These are phyloP conservation scores for Peniophora sp. DNA, from an alignment of 1,284 basidiomycete species.

Conservation along the genomic window DNA sequence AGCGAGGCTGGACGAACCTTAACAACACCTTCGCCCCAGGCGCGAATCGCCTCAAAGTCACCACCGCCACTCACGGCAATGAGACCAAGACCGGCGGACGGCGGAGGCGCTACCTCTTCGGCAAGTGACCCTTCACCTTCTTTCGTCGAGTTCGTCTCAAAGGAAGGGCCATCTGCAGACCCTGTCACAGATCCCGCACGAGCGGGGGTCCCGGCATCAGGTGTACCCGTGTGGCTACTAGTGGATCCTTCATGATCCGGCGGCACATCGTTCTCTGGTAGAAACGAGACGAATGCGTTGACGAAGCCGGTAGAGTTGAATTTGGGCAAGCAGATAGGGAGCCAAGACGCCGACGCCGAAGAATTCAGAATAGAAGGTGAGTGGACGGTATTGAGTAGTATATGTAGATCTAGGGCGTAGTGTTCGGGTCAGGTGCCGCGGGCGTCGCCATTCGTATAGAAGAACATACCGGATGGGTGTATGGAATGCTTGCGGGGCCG, in stretches of 20 bases:
- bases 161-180: too few relatives aligned
- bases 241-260: too few relatives aligned
- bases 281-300: slow-evolving; percentile 85
- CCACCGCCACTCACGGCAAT: slow-evolving; percentile 62
- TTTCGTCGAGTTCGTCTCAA: too few relatives aligned
- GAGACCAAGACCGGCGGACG: slow-evolving; percentile 38
- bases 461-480: slow-evolving; percentile 73
- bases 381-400: slow-evolving; percentile 78
- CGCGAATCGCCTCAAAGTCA: slow-evolving; percentile 62
- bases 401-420: slow-evolving; percentile 65
- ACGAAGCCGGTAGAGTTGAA: slow-evolving; percentile 90
- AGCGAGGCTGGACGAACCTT: slow-evolving; percentile 32
- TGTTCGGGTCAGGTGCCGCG: slow-evolving; percentile 2
- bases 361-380: slow-evolving; percentile 61
- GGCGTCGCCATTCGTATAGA: neutral
- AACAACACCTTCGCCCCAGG: slow-evolving; percentile 63
- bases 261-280: slow-evolving; percentile 22
- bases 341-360: slow-evolving; percentile 80
- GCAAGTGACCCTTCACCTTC: neutral
- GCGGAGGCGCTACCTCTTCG: neutral
- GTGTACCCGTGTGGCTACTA: too few relatives aligned
- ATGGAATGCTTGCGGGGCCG: slow-evolving; percentile 91
- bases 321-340: slow-evolving; percentile 93
- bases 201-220: too few relatives aligned
- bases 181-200: too few relatives aligned